phyloP scores from a whole-genome alignment of 1,284 basidiomycete genomes.

The Irpex sp. region DNA sequence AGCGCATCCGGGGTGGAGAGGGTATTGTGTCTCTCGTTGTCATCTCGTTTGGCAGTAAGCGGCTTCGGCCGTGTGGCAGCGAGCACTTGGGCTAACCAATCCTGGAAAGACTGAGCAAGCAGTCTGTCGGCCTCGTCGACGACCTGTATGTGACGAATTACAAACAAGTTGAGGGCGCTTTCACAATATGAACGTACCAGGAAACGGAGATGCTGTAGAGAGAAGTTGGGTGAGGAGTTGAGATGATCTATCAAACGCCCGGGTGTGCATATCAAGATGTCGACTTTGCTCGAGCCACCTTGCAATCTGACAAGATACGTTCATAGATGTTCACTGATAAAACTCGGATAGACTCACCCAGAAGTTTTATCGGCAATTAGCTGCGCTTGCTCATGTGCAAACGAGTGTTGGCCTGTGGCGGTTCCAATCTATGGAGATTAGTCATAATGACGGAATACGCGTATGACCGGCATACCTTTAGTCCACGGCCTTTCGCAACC shows the following conservation, averaged over 20 bases:
- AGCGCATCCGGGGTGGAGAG: conserved; percentile 47
- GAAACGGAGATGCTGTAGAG: conserved; percentile 91
- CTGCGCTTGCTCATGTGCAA: conserved; percentile 76
- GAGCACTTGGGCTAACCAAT: conserved; percentile 86
- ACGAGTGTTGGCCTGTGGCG: conserved; percentile 83
- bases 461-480: conserved; percentile 57
- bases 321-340: neutral
- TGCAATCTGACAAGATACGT: conserved; percentile 39
- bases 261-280: conserved; percentile 94
- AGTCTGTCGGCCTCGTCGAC: conserved; percentile 98
- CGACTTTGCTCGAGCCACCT: conserved; percentile 85
- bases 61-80: conserved; percentile 55
- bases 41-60: neutral
- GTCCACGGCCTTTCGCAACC: conserved; percentile 79
- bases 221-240: conserved; percentile 84
- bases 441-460: neutral
- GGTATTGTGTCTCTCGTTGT: neutral
- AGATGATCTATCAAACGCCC: conserved; percentile 95
- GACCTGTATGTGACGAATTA: conserved; percentile 46
- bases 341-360: conserved; percentile 33
- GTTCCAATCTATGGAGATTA: conserved; percentile 59
- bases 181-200: conserved; percentile 56
- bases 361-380: conserved; percentile 53
- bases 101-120: conserved; percentile 93
- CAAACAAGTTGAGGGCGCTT: neutral